Evolutionary conservation across 768 basidiomycete genomes (phyloP), one percentile per base, ranked within the genome.

Genomic region (Boletus patriciae): DNA sequence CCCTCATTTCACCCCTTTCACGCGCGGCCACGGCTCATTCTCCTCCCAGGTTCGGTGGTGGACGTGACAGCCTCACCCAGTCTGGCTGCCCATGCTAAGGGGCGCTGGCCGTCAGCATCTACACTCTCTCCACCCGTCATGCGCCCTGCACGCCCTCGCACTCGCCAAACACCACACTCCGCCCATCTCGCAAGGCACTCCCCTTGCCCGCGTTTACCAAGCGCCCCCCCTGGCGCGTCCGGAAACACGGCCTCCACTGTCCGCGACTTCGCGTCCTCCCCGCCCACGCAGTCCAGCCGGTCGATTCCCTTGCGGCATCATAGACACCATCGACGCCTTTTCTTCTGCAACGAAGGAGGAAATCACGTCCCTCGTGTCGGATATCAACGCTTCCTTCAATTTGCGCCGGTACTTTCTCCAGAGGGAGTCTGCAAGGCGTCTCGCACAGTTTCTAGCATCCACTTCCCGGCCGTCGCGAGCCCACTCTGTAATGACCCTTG

Each of bases 81-180:
- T 64, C 78, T 78, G 78, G 77, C 80, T 83, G 84, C 84, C 83
- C 83, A 89, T 89, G 87, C 86, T 84, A 74, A 83, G 80, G 83
- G 82, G 81, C 75, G 79, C 75, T 68, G 72, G 78, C 67, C 75
- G 79, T 74, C 77, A 78, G 50, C 51, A 16, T 16, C 34, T 16
- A 57, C 65, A 51, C 47, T 52, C 50, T 34, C 51, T 54, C 27
- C 64, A 58, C 57, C 50, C 60, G 38, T 64, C 65, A 73, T 73
- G 73, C 21, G 13, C 18, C n/a, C 37, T 60, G 27, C 68, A 52
- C 27, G 58, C 70, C 23, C 62, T 62, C 27, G 52, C 62, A 13
- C 57, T 61, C 66, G 23, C 13, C 51, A 52, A 48, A 60, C 34
- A 61, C 45, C 25, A 29, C 37, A 4, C 34, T 40, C 50, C 46